Evolutionary conservation across 2,329 filamentous ascomycete species (phyloP), one percentile per base, ranked within the genome.

Genomic region (Aspergillus japonicus): DNA sequence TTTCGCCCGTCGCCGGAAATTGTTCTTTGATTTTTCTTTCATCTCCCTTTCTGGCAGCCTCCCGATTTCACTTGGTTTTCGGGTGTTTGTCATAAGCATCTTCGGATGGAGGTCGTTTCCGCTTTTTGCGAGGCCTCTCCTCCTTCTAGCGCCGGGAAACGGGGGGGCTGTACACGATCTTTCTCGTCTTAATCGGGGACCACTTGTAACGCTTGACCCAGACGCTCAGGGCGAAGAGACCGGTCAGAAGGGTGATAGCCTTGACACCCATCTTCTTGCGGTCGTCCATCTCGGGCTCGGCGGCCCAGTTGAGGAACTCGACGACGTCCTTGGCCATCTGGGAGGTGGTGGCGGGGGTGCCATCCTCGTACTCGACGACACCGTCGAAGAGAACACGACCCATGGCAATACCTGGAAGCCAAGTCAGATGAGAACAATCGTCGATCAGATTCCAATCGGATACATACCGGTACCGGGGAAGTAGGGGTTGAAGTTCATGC

Each of bases 121-220:
- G 61, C 59, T 8, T 29, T 26, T 8, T 65, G 66, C 65, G 61
- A 63, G 14, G 11, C 33, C 12, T 8, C 14, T 12, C 14, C 16
- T 19, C 60, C 60, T 64, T 70, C 72, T 67, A 75, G 64, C 73
- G 73, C 61, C 72, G 73, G 64, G 71, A 69, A 58, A 76, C 71
- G 31, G 92, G 92, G 65, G 92, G 91, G 76, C 88, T 90, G 82
- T 96, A 96, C 70, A 87, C 84, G 71, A 98, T 82, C 89, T 98
- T 96, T 75, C 95, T 89, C 71, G 92, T 90, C 89, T 99, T 99
- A 79, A 99, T 82, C 73, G 90, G 88, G 62, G 92, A 85, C 95
- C 95, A 99, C 88, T 98, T 99, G 89, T 99, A 99, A 83, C 93
- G 89, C 90, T 99, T 99, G 68, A 98, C 89, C 92, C 93, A 99